Conservation (phyloP, 495 filamentous ascomycete species). For the Pyronema domesticum region DNA sequence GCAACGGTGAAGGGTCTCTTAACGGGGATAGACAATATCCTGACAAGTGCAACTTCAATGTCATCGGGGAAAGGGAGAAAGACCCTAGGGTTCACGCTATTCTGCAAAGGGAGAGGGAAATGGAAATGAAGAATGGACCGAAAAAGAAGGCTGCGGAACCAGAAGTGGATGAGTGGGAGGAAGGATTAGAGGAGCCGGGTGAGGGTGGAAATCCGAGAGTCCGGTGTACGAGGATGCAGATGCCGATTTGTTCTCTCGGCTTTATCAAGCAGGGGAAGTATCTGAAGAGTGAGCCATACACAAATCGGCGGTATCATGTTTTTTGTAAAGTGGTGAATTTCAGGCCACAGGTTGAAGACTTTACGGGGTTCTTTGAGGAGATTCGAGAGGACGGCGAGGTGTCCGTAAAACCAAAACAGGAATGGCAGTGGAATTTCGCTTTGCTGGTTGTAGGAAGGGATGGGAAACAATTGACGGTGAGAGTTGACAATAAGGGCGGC, state of each 20-base stretch:
- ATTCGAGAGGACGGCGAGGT: slow-evolving; percentile 4
- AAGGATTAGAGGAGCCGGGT: slow-evolving; percentile 16
- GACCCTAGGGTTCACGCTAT: slow-evolving; percentile 43
- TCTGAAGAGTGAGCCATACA: slow-evolving; percentile 42
- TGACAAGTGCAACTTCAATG: slow-evolving; percentile 36
- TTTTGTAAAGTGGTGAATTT: slow-evolving; percentile 66
- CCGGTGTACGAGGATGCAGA: slow-evolving; percentile 30
- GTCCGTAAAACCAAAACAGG: slow-evolving; percentile 13
- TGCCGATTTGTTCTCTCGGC: slow-evolving; percentile 19
- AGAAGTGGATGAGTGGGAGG: slow-evolving; percentile 20
- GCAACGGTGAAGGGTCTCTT: slow-evolving; percentile 52
- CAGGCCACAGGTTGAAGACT: slow-evolving; percentile 58
- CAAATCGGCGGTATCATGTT: slow-evolving; percentile 51
- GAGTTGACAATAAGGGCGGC: slow-evolving; percentile 46
- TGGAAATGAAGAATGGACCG: slow-evolving; percentile 26
- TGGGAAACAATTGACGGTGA: slow-evolving; percentile 38
- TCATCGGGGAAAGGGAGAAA: slow-evolving; percentile 26
- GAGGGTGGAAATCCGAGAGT: slow-evolving; percentile 29
- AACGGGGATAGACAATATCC: slow-evolving; percentile 40
- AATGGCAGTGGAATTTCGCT: slow-evolving; percentile 67
- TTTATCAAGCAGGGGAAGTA: slow-evolving; percentile 25
- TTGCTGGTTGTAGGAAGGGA: slow-evolving; percentile 43
- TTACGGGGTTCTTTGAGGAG: slow-evolving; percentile 30
- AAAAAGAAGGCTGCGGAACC: slow-evolving; percentile 16
- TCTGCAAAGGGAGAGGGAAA: slow-evolving; percentile 36